These are phyloP conservation scores for Beauveria pseudobassiana DNA, from an alignment of 2,329 filamentous ascomycete genomes.

Conservation along the genomic window DNA sequence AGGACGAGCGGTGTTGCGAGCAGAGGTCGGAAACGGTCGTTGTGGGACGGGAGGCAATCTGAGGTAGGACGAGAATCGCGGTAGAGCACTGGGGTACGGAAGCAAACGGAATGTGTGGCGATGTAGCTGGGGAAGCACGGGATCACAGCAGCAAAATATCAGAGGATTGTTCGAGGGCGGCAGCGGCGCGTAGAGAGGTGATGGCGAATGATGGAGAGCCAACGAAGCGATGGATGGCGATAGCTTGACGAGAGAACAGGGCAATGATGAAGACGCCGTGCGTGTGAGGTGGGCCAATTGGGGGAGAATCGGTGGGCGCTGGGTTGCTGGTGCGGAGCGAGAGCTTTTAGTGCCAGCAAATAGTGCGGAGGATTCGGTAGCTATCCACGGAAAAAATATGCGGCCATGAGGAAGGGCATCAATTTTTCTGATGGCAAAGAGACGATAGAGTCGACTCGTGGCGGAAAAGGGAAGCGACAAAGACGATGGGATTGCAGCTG, in stretches of 20 bases:
- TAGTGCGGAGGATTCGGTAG: background rate
- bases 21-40: background rate
- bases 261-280: conserved; percentile 4
- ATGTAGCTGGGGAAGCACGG: conserved; percentile 5
- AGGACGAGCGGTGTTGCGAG: background rate
- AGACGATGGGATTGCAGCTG: too few species aligned
- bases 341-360: background rate
- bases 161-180: background rate
- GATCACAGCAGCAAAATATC: background rate
- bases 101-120: conserved; percentile 3
- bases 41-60: conserved; percentile 2
- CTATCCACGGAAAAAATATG: background rate
- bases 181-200: background rate
- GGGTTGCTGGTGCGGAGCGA: conserved; percentile 6
- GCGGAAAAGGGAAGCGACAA: too few species aligned
- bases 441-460: too few species aligned
- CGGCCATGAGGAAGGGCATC: too few species aligned
- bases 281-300: conserved; percentile 8
- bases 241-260: background rate
- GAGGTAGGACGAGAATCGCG: conserved; percentile 1
- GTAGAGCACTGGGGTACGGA: background rate
- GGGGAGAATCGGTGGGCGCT: conserved; percentile 7
- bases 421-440: background rate
- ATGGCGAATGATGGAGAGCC: background rate
- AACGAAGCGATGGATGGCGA: background rate